Percentiles rank a stretch among this genome's conserved stretches.
These are phyloP conservation scores for Fomitopsis pulvina DNA, from an alignment of 768 basidiomycete genomes.

Conservation along the genomic window DNA sequence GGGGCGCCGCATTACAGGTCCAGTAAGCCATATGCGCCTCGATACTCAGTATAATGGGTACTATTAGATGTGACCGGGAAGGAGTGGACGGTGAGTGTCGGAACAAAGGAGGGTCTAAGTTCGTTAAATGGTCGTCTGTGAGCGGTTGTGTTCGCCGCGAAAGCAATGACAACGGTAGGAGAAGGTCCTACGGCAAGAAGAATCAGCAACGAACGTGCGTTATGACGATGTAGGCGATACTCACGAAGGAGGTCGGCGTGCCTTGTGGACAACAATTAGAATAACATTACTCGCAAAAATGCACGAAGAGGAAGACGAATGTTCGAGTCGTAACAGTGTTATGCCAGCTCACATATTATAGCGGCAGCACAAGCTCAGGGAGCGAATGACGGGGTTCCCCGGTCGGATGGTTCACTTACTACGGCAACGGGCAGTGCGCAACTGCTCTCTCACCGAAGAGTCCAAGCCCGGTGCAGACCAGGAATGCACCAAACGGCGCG, in stretches of 20 bases:
- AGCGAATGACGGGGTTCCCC: not conserved
- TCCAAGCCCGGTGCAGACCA: constrained; percentile 21
- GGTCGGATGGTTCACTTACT: constrained; percentile 8
- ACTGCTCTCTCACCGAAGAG: constrained; percentile 11
- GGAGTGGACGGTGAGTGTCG: not conserved
- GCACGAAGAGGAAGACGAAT: not conserved
- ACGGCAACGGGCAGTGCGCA: constrained; percentile 9
- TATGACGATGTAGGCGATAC: not conserved
- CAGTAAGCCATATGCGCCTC: not conserved
- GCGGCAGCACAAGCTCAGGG: not conserved
- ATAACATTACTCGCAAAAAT: constrained; percentile 12
- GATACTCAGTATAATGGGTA: constrained; percentile 1
- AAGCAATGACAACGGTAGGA: constrained; percentile 1
- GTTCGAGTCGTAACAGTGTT: not conserved
- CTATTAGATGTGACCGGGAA: not conserved
- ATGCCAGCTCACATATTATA: not conserved
- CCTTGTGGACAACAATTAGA: constrained; percentile 12
- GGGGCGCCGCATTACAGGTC: not conserved
- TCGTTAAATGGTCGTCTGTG: constrained; percentile 1
- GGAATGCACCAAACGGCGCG: constrained; percentile 23
- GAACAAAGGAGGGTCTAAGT: constrained; percentile 4
- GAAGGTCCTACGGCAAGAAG: not conserved
- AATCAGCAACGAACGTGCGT: not conserved
- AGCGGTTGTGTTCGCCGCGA: not conserved
- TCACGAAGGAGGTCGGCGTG: constrained; percentile 8